Evolutionary conservation across 345 rosid species (phyloP).

Genomic region (Populus deltoides): DNA sequence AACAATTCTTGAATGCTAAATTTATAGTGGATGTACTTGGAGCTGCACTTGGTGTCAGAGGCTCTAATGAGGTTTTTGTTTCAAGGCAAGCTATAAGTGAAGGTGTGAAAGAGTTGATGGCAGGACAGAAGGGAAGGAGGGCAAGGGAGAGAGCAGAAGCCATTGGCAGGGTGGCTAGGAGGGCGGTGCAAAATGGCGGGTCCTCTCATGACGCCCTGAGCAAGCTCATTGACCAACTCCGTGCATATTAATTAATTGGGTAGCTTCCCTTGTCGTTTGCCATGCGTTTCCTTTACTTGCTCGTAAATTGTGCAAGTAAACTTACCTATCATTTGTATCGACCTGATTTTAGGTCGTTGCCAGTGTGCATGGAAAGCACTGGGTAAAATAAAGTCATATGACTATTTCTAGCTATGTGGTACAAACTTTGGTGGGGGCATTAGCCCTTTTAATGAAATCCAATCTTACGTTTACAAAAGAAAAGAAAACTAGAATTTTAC

Average conservation of each 20-base stretch:
- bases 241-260: not conserved
- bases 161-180: constrained; percentile 16
- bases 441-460: too few relatives aligned
- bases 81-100: constrained; percentile 4
- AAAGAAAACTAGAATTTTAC: too few relatives aligned
- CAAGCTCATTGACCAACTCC: constrained; percentile 14
- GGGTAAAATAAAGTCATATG: too few relatives aligned
- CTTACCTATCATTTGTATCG: too few relatives aligned
- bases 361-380: too few relatives aligned
- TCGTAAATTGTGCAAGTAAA: too few relatives aligned
- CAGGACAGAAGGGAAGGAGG: constrained; percentile 12
- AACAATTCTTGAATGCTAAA: constrained; percentile 22
- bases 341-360: too few relatives aligned
- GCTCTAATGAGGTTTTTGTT: not conserved
- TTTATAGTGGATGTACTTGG: constrained; percentile 23
- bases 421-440: too few relatives aligned
- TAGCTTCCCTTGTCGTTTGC: not conserved
- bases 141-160: constrained; percentile 18
- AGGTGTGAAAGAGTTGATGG: constrained; percentile 28
- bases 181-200: constrained; percentile 17
- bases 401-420: too few relatives aligned
- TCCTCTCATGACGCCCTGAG: constrained; percentile 7
- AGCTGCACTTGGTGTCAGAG: constrained; percentile 3
- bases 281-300: not conserved
- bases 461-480: too few relatives aligned